Base-by-base conservation (phyloP, 1,284 basidiomycete genomes). In the Bondarzewia mesenterica region DNA sequence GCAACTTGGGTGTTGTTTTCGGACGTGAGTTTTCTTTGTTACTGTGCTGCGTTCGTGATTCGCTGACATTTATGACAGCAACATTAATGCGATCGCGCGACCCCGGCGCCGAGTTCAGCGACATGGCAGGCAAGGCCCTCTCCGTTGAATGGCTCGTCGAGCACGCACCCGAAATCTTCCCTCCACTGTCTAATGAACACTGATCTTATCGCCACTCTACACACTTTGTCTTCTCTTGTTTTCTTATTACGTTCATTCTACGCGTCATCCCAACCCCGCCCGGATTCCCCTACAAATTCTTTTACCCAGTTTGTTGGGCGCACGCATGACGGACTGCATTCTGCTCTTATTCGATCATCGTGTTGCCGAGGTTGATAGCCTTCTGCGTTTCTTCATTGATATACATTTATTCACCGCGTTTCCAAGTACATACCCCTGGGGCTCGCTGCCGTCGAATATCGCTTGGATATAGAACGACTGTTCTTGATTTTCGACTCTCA, bases 1-100 rank as follows among this genome's bases (percentile, higher is more conserved):
- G 93, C 54, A 99, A 99, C 60, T 70, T 99, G 18, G 96, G 96
- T n/a, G 93, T 98, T n/a, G 93, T 99, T 38, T 98, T 99, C 70
- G 96, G 96, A 57, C 95, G 93, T 97, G 66, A 72, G 93, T 85
- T 23, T 43, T 36, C 47, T 40, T 23, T 25, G 35, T 27, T n/a
- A n/a, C 7, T 10, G 29, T n/a, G 8, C 16, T n/a, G 29, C 46
- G 12, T 25, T 44, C 37, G 42, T 37, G 10, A 56, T 23, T 18
- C 21, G 18, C 51, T 38, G n/a, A 43, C 56, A 47, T n/a, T 3
- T 56, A n/a, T n/a, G 53, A 7, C 59, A 96, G 93, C 95, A 6
- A 99, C 95, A 0, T 73, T 98, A 20, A 90, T 98, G 82, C 82
- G 91, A 52, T 95, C 93, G 1, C 76, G 78, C 27, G 88, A 95